Percentiles rank a stretch among this genome's conserved stretches.
These are phyloP conservation scores for Grosmannia huntii DNA, from an alignment of 2,329 filamentous ascomycete genomes.

Conservation along the genomic window DNA sequence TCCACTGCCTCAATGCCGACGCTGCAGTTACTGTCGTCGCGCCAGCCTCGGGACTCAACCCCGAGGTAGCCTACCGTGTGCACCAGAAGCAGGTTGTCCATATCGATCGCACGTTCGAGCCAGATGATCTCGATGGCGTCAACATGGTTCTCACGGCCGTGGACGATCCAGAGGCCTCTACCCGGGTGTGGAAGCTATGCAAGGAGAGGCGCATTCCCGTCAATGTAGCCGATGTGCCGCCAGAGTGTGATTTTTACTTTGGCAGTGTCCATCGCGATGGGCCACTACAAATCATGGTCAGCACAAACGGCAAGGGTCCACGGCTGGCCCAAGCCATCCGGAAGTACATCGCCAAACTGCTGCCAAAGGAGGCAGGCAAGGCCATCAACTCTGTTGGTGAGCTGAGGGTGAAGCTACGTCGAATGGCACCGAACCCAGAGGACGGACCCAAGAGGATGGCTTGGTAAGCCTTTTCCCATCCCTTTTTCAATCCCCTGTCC, in stretches of 20 bases:
- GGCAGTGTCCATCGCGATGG: conserved; percentile 91
- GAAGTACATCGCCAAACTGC: conserved; percentile 60
- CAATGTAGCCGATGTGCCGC: conserved; percentile 93
- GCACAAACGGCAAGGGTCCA: conserved; percentile 92
- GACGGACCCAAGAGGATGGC: conserved; percentile 82
- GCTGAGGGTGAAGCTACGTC: conserved; percentile 65
- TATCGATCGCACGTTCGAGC: conserved; percentile 71
- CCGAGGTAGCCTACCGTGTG: conserved; percentile 77
- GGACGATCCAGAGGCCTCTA: conserved; percentile 85
- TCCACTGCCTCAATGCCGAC: conserved; percentile 90
- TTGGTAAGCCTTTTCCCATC: conserved; percentile 44
- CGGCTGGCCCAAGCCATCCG: conserved; percentile 79
- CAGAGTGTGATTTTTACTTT: conserved; percentile 98
- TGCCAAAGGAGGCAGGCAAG: conserved; percentile 70
- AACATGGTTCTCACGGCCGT: conserved; percentile 90
- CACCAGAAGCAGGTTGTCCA: conserved; percentile 63
- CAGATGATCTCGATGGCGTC: conserved; percentile 66
- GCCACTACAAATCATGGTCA: conserved; percentile 95
- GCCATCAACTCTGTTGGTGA: conserved; percentile 77
- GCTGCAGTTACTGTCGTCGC: conserved; percentile 79
- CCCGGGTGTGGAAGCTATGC: conserved; percentile 85
- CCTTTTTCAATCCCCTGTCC: background rate
- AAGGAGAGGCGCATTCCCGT: conserved; percentile 72
- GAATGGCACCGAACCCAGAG: conserved; percentile 56
- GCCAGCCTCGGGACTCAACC: conserved; percentile 67